Conservation (phyloP, 306 rosid genomes). For the Dalbergia oliveri region DNA sequence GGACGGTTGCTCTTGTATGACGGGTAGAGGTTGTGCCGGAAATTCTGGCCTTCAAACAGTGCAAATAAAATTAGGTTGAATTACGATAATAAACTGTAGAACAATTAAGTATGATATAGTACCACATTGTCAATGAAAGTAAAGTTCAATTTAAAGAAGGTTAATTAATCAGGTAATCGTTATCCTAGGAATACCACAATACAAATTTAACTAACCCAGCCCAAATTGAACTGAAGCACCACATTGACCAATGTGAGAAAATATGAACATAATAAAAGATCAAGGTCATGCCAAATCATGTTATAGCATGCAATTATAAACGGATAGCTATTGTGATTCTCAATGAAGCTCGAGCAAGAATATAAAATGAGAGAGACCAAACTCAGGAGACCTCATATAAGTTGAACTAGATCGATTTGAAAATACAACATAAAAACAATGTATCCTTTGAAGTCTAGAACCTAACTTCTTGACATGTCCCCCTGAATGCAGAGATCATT, state of each 20-base stretch:
- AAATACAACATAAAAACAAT: constrained; percentile 34
- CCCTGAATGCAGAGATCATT: constrained; percentile 23
- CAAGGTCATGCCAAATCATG: constrained; percentile 42
- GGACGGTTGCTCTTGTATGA: constrained; percentile 96
- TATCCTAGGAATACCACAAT: constrained; percentile 26
- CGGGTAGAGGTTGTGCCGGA: constrained; percentile 87
- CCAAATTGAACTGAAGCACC: constrained; percentile 32
- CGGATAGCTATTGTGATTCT: constrained; percentile 27
- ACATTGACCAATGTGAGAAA: constrained; percentile 19
- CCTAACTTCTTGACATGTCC: constrained; percentile 27
- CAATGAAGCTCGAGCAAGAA: constrained; percentile 41
- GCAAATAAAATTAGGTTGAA: constrained; percentile 40
- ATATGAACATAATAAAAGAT: constrained; percentile 14
- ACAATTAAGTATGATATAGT: constrained; percentile 13
- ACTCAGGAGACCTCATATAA: constrained; percentile 15
- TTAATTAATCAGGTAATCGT: constrained; percentile 10
- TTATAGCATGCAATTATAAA: constrained; percentile 24
- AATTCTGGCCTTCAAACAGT: constrained; percentile 75
- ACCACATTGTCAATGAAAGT: constrained; percentile 24
- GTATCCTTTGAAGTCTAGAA: constrained; percentile 33
- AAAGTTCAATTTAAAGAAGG: constrained; percentile 22
- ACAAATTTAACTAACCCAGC: constrained; percentile 23
- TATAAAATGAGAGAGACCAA: constrained; percentile 28
- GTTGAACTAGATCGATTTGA: constrained; percentile 32
- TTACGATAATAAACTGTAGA: constrained; percentile 37